phyloP scores from a whole-genome alignment of 2,329 filamentous ascomycete species.

The Xylaria sp. region DNA sequence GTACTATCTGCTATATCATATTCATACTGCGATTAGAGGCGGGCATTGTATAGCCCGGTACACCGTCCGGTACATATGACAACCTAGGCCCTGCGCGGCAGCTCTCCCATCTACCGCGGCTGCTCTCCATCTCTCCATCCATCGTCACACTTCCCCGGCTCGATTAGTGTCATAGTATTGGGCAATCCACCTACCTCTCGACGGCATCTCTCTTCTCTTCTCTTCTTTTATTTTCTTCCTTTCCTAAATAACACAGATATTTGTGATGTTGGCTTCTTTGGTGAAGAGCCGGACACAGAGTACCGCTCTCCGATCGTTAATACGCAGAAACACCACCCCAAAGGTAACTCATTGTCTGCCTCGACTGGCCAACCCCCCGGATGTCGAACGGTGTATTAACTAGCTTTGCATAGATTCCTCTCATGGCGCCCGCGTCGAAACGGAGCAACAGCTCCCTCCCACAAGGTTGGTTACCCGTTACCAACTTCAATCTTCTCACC shows the following conservation, averaged over 20 bases:
- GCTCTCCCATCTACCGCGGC: conserved; percentile 3
- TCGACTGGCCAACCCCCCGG: not conserved
- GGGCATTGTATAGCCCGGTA: no score
- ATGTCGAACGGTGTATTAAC: conserved; percentile 25
- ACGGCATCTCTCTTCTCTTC: conserved; percentile 15
- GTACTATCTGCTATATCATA: not conserved
- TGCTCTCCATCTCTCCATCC: conserved; percentile 1
- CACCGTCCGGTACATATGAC: conserved; percentile 3
- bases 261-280: conserved; percentile 43
- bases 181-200: conserved; percentile 19
- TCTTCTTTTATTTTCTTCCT: conserved; percentile 11
- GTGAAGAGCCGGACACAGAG: conserved; percentile 43
- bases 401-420: conserved; percentile 38
- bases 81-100: conserved; percentile 20
- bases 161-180: not conserved
- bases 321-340: conserved; percentile 33
- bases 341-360: conserved; percentile 32
- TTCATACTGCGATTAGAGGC: no score
- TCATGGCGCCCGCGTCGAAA: conserved; percentile 60
- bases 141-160: conserved; percentile 16
- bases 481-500: not conserved
- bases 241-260: not conserved
- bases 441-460: conserved; percentile 65
- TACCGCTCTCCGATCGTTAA: conserved; percentile 41
- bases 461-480: conserved; percentile 47